phyloP scores from a whole-genome alignment of 2,329 filamentous ascomycete species.

The Cytospora piceae region DNA sequence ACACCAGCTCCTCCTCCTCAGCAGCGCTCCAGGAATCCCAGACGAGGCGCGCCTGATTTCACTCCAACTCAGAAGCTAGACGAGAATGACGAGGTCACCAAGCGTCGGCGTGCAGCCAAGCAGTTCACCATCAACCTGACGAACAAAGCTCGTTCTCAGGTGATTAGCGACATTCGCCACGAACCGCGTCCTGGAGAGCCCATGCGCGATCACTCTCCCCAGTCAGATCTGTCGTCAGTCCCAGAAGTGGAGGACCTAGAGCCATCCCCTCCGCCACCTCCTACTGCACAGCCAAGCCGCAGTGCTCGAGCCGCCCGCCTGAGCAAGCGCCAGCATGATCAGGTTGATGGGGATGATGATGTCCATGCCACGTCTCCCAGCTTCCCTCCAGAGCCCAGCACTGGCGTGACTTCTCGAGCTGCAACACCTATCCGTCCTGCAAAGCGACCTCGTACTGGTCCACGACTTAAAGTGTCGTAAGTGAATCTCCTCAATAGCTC shows the following conservation, averaged over 20 bases:
- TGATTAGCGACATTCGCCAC: constrained; percentile 24
- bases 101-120: constrained; percentile 20
- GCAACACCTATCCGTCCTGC: constrained; percentile 60
- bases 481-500: constrained; percentile 40
- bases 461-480: constrained; percentile 72
- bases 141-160: constrained; percentile 12
- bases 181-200: constrained; percentile 11
- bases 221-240: constrained; percentile 28
- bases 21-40: constrained; percentile 25
- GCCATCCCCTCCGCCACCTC: constrained; percentile 10
- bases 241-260: constrained; percentile 32
- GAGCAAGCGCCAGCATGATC: constrained; percentile 58
- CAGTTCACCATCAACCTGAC: constrained; percentile 24
- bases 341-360: constrained; percentile 53
- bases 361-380: constrained; percentile 55
- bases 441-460: constrained; percentile 64
- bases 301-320: constrained; percentile 51
- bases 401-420: constrained; percentile 59
- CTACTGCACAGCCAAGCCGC: constrained; percentile 8
- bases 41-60: constrained; percentile 28
- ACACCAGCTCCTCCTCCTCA: constrained; percentile 8
- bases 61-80: constrained; percentile 25
- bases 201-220: constrained; percentile 10
- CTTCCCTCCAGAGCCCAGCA: constrained; percentile 51
- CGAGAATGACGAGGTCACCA: constrained; percentile 21